phyloP scores from a whole-genome alignment of 139 green algal genomes.

The Chlorokybus atmophyticus region DNA sequence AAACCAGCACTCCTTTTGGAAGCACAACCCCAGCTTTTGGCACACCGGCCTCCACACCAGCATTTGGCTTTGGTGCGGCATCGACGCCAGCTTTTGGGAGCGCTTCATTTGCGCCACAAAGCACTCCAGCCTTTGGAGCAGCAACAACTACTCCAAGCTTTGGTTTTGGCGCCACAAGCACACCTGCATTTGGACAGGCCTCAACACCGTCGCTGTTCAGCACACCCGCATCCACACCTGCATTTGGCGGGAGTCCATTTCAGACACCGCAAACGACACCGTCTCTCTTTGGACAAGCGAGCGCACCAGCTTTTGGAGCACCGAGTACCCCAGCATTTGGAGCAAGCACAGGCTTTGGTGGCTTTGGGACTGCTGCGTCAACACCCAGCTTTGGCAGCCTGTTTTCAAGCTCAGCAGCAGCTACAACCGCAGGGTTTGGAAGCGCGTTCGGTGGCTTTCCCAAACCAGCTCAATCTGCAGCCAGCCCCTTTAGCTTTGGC shows the following conservation, averaged over 20 bases:
- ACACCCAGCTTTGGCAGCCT: conserved; percentile 12
- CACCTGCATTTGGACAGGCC: conserved; percentile 7
- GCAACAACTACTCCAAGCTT: conserved; percentile 9
- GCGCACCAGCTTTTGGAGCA: not conserved
- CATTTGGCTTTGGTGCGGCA: too few species aligned
- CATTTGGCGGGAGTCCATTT: conserved; percentile 7
- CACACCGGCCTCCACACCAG: conserved; percentile 32
- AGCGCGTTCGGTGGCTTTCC: not conserved
- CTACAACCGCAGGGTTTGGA: conserved; percentile 1
- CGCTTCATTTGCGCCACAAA: not conserved
- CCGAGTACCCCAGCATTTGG: too few species aligned
- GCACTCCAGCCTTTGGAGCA: conserved; percentile 27
- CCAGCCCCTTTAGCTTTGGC: conserved; percentile 24
- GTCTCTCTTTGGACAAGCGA: not conserved
- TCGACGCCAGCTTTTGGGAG: conserved; percentile 27
- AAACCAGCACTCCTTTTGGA: conserved; percentile 6
- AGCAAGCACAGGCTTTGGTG: conserved; percentile 10
- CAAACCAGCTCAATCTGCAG: not conserved
- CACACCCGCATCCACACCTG: not conserved
- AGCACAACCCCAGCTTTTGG: conserved; percentile 5
- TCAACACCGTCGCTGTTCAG: conserved; percentile 36
- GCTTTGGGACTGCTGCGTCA: conserved; percentile 4
- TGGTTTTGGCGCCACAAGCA: conserved; percentile 24
- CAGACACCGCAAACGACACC: conserved; percentile 1
- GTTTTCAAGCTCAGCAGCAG: not conserved